Evolutionary conservation across 768 basidiomycete species (phyloP), one percentile per base, ranked within the genome.

Genomic region (Hypholoma fasciculare): DNA sequence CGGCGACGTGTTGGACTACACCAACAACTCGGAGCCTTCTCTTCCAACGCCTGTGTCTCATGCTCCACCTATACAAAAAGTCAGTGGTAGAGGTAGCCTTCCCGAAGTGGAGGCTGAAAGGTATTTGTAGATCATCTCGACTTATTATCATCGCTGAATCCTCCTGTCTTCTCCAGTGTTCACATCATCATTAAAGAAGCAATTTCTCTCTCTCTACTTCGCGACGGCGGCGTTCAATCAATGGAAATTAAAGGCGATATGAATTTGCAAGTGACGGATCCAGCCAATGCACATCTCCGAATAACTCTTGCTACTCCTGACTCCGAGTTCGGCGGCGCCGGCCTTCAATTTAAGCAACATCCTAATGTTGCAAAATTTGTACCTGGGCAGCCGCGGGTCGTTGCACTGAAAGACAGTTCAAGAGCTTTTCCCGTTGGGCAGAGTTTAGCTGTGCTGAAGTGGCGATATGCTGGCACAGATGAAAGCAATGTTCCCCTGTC

Each of bases 241-340:
- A 86, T 98, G 76, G 94, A 98, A 62, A 82, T 98, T 65, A 92
- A 92, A 67, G 97, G 95, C 38, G 94, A 97, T 69, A 91, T 98
- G 86, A 94, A 95, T 71, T 82, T 98, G 36, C 85, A 87, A 51
- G 89, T 98, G 60, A 76, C 90, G 13, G 94, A 96, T 59, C 73
- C 91, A 0, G 77, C 83, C n/a, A 73, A 84, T 19, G 82, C 90
- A 3, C 87, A 89, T 60, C 73, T 97, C 68, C 84, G 83, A 49
- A 78, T 98, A 55, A 75, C 78, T 14, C 83, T 98, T 20, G 74
- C 81, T 0, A 74, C 84, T 0, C 74, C 84, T 16, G 72, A 82
- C 13, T 76, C 78, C 11, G 83, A 86, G 60, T 83, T 88, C 57
- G 86, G 81, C 55, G 83, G 82, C 50, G 76, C 77, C 56, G 87